A percentile compares a stretch with the other conserved stretches of the same genome.
These are phyloP conservation scores for Coemansia umbellata DNA, from an alignment of 192 early-diverging fungal genomes.

Conservation along the genomic window DNA sequence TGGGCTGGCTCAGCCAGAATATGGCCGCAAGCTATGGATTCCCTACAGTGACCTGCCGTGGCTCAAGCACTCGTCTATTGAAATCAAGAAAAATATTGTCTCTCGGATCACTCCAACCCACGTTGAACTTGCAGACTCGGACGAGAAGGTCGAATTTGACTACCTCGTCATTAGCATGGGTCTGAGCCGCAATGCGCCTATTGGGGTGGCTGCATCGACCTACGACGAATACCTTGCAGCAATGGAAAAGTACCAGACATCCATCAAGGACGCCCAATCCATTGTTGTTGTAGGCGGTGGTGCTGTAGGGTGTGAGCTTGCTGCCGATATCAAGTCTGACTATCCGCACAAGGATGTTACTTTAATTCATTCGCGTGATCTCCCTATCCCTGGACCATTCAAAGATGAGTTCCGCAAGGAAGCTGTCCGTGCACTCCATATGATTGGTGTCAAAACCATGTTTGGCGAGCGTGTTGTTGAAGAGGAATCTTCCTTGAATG, in stretches of 20 bases:
- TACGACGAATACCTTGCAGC: slow-evolving; percentile 24
- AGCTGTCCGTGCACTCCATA: slow-evolving; percentile 34
- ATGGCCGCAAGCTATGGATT: slow-evolving; percentile 31
- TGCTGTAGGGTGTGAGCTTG: slow-evolving; percentile 71
- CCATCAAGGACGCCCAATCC: slow-evolving; percentile 49
- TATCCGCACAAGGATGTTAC: slow-evolving; percentile 39
- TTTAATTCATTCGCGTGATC: slow-evolving; percentile 50
- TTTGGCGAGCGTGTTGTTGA: slow-evolving; percentile 52
- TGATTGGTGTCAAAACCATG: slow-evolving; percentile 47
- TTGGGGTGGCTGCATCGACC: slow-evolving; percentile 25
- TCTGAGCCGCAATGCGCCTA: slow-evolving; percentile 27
- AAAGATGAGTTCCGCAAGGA: slow-evolving; percentile 55
- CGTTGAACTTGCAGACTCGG: slow-evolving; percentile 26
- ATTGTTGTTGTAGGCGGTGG: slow-evolving; percentile 72
- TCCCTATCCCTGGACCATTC: slow-evolving; percentile 52
- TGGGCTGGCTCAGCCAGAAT: slow-evolving; percentile 23
- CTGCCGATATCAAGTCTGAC: slow-evolving; percentile 56
- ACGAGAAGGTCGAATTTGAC: slow-evolving; percentile 28
- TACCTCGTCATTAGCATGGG: slow-evolving; percentile 45
- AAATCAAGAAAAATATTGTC: slow-evolving; percentile 20
- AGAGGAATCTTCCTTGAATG: slow-evolving; percentile 11
- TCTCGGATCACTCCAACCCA: slow-evolving; percentile 18
- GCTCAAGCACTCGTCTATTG: slow-evolving; percentile 33
- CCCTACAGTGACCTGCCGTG: slow-evolving; percentile 32
- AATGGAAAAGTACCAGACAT: slow-evolving; percentile 11